Evolutionary conservation across 768 basidiomycete species (phyloP).

Genomic region (Hericium alpestre): DNA sequence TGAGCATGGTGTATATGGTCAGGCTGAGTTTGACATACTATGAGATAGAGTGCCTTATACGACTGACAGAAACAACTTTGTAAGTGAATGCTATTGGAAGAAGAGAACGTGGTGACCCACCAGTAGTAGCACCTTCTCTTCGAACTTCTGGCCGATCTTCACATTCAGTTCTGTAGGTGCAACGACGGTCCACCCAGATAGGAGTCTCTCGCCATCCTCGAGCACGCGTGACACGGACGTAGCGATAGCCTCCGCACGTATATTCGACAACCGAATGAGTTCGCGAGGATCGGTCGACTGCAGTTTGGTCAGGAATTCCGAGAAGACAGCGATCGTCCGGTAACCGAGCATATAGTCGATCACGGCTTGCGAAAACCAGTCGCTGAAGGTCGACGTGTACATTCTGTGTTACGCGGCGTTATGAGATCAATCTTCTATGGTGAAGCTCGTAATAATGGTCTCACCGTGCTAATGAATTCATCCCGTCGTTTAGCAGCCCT

Average conservation of each 20-base stretch:
- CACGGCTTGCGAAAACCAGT: slow-evolving; percentile 96
- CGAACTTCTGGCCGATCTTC: slow-evolving; percentile 69
- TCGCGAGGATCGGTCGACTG: slow-evolving; percentile 89
- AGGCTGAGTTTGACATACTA: slow-evolving; percentile 36
- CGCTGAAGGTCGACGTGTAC: slow-evolving; percentile 83
- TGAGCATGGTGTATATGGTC: neutral
- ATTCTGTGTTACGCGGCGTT: slow-evolving; percentile 33
- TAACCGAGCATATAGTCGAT: slow-evolving; percentile 89
- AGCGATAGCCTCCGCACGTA: slow-evolving; percentile 87
- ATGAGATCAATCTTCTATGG: neutral
- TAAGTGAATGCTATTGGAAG: slow-evolving; percentile 16
- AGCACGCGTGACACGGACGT: slow-evolving; percentile 56
- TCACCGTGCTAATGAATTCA: slow-evolving; percentile 82
- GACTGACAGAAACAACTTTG: slow-evolving; percentile 17
- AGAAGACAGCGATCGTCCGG: slow-evolving; percentile 79
- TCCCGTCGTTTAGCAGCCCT: slow-evolving; percentile 90
- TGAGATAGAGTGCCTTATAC: slow-evolving; percentile 56
- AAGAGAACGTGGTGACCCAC: slow-evolving; percentile 34
- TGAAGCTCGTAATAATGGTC: slow-evolving; percentile 1
- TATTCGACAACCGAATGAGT: slow-evolving; percentile 76
- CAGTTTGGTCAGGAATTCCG: slow-evolving; percentile 83
- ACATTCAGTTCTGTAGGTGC: slow-evolving; percentile 68
- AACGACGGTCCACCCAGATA: slow-evolving; percentile 89
- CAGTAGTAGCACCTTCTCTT: slow-evolving; percentile 87
- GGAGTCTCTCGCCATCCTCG: slow-evolving; percentile 40